Evolutionary conservation across 441 rosid genomes (phyloP).

Genomic region (Syzygium malaccense): DNA sequence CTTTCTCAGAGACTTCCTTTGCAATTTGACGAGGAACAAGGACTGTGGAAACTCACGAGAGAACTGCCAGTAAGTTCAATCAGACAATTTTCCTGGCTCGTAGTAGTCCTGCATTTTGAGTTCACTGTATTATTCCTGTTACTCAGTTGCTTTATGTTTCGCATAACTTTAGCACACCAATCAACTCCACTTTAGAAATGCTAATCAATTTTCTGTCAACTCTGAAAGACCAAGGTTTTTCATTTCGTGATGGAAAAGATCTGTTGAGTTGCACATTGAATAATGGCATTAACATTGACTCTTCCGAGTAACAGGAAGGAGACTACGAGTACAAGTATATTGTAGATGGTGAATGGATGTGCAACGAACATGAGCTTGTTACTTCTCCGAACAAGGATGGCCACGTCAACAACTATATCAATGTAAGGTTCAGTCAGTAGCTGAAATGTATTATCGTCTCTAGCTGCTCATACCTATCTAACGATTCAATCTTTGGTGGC

Average conservation of each 20-base stretch:
- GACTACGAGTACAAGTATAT: slow-evolving; percentile 84
- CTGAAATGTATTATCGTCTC: neutral
- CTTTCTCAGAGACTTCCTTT: slow-evolving; percentile 66
- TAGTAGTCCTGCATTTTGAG: neutral
- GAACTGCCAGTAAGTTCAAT: slow-evolving; percentile 56
- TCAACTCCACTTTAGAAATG: neutral
- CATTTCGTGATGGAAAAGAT: neutral
- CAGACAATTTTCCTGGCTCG: neutral
- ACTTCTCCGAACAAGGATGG: slow-evolving; percentile 72
- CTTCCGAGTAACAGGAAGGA: slow-evolving; percentile 64
- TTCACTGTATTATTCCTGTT: neutral
- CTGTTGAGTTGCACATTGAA: neutral
- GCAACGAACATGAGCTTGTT: slow-evolving; percentile 48
- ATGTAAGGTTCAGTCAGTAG: slow-evolving; percentile 30
- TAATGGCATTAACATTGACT: neutral
- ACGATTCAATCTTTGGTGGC: neutral
- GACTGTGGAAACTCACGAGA: slow-evolving; percentile 59
- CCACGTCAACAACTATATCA: slow-evolving; percentile 65
- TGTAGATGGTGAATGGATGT: slow-evolving; percentile 72
- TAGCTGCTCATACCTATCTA: neutral
- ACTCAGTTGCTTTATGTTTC: neutral
- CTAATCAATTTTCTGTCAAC: neutral
- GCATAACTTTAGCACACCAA: neutral
- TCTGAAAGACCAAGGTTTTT: neutral
- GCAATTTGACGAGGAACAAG: slow-evolving; percentile 38